phyloP scores from a whole-genome alignment of 129 eudicot genomes.

The Mikania micrantha region DNA sequence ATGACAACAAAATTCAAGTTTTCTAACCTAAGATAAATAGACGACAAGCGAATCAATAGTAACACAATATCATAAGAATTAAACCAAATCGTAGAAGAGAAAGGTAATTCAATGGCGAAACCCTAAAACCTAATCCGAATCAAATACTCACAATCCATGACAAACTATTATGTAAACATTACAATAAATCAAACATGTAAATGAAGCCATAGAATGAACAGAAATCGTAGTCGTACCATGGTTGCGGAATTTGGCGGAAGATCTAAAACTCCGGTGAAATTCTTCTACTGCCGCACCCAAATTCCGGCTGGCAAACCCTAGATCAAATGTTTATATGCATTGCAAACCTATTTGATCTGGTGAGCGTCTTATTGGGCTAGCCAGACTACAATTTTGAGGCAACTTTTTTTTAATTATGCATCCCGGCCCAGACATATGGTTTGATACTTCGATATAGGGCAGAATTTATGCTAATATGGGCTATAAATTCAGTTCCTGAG shows the following conservation, averaged over 20 bases:
- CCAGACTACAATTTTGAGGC: background rate
- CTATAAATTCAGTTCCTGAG: too few relatives aligned
- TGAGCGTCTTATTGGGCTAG: background rate
- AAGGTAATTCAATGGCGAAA: background rate
- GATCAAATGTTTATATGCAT: background rate
- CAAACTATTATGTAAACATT: background rate
- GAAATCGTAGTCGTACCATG: slow-evolving; percentile 12
- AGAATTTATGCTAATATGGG: too few relatives aligned
- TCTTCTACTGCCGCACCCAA: slow-evolving; percentile 10
- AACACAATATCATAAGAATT: background rate
- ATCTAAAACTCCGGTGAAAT: slow-evolving; percentile 15
- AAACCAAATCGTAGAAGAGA: background rate
- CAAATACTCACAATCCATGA: background rate
- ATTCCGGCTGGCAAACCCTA: slow-evolving; percentile 12
- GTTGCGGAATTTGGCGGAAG: slow-evolving; percentile 1
- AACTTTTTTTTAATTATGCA: background rate
- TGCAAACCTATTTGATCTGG: background rate
- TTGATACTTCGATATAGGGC: background rate
- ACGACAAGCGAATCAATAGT: background rate
- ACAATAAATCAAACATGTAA: background rate
- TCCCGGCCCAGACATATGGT: background rate
- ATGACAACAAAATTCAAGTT: background rate
- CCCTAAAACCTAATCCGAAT: background rate
- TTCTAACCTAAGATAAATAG: background rate
- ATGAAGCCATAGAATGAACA: background rate